phyloP scores from a whole-genome alignment of 176 grass and related monocot genomes.

The Aegilops sharonensis region DNA sequence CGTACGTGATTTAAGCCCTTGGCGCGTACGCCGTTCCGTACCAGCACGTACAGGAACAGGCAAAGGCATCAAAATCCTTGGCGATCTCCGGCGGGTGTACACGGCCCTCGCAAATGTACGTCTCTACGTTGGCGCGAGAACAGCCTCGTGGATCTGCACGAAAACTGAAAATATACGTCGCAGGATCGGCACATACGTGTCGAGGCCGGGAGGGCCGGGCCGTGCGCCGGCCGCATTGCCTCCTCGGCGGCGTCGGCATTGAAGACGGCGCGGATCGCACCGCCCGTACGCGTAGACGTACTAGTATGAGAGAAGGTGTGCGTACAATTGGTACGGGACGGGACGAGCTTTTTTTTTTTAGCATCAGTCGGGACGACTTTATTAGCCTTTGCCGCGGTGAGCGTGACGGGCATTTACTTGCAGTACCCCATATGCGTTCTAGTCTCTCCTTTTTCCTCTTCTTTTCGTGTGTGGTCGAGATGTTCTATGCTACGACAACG shows the following conservation, averaged over 20 bases:
- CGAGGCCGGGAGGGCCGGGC: neutral
- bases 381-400: neutral
- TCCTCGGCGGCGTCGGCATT: neutral
- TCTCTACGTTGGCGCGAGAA: neutral
- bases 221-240: neutral
- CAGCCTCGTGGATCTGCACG: neutral
- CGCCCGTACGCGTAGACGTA: neutral
- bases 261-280: neutral
- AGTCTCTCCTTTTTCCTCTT: neutral
- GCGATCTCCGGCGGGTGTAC: neutral
- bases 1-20: neutral
- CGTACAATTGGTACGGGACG: neutral
- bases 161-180: neutral
- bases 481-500: neutral
- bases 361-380: neutral
- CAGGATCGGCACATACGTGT: neutral
- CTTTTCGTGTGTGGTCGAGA: neutral
- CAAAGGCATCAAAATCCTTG: neutral
- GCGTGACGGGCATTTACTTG: conserved; percentile 4
- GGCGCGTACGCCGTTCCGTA: neutral
- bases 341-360: neutral
- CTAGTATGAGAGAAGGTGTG: neutral
- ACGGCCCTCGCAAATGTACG: neutral
- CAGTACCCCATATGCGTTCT: neutral
- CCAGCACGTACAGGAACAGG: neutral